A percentile compares a stretch with the other conserved stretches of the same genome.
Evolutionary conservation across 1,284 basidiomycete genomes (phyloP).

Genomic region (Amylostereum areolatum): DNA sequence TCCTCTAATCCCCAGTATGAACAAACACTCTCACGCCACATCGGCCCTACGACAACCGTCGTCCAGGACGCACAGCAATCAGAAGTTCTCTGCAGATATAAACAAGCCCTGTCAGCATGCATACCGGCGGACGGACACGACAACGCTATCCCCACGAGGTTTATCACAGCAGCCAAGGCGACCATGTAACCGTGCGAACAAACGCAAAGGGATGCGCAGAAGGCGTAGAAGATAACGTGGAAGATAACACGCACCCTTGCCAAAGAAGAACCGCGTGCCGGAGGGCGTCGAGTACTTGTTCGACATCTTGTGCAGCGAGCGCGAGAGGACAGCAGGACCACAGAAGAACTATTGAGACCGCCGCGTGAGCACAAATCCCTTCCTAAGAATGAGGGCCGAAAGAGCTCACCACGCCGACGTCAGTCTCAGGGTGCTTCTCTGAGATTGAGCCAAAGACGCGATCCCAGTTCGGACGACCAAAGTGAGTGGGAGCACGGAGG

Average conservation of each 20-base stretch:
- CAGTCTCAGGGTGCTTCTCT: constrained; percentile 77
- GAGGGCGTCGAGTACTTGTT: constrained; percentile 80
- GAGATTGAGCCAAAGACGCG: constrained; percentile 70
- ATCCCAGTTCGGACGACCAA: constrained; percentile 88
- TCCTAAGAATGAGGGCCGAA: background rate
- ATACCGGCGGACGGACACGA: no score
- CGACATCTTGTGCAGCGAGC: constrained; percentile 65
- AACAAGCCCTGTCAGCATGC: no score
- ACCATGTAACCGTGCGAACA: no score
- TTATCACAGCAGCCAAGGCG: no score
- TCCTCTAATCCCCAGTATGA: no score
- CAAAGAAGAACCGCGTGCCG: constrained; percentile 84
- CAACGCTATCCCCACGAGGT: no score
- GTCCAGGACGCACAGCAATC: no score
- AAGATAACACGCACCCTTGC: constrained; percentile 51
- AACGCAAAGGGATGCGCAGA: no score
- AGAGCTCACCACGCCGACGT: constrained; percentile 65
- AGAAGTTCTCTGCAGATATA: constrained; percentile 29
- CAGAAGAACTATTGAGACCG: constrained; percentile 60
- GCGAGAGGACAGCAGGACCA: constrained; percentile 67
- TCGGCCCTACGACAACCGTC: no score
- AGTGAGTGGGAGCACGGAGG: constrained; percentile 83
- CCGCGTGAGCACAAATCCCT: background rate
- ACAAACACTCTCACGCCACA: no score
- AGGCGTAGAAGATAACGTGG: background rate